Conservation (phyloP, 495 filamentous ascomycete genomes). For the Penicillium pancosmium region DNA sequence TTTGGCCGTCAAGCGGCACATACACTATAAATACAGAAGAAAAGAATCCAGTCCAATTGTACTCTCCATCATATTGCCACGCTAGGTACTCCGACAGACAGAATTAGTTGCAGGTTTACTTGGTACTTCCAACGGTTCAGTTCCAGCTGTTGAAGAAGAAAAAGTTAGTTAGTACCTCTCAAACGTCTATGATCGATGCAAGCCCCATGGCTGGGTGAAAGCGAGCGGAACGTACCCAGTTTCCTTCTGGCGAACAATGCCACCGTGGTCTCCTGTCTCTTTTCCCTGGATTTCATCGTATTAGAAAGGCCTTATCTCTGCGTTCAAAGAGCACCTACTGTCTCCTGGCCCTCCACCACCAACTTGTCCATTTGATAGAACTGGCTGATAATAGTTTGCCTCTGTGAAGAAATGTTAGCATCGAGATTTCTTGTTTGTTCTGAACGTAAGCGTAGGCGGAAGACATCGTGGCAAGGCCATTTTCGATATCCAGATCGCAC, state of each 20-base stretch:
- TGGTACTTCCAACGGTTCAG: constrained; percentile 25
- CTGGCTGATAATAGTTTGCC: constrained; percentile 92
- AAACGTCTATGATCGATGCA: not conserved
- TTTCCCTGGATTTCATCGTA: constrained; percentile 59
- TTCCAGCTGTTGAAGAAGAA: constrained; percentile 44
- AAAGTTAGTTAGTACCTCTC: not conserved
- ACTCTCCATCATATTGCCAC: constrained; percentile 7
- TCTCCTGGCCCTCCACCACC: constrained; percentile 87
- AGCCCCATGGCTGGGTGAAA: constrained; percentile 8
- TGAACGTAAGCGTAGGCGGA: not conserved
- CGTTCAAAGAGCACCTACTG: constrained; percentile 35
- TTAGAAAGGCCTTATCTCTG: constrained; percentile 2
- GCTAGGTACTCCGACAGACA: constrained; percentile 14
- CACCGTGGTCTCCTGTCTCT: constrained; percentile 68
- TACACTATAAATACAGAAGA: constrained; percentile 33
- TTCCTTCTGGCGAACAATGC: constrained; percentile 79
- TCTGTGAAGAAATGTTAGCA: constrained; percentile 54
- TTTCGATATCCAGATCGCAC: not conserved
- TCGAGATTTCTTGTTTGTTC: no score
- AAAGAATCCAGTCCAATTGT: constrained; percentile 16
- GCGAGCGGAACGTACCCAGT: constrained; percentile 61
- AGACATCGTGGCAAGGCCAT: not conserved
- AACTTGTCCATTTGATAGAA: constrained; percentile 92
- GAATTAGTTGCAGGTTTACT: constrained; percentile 10
- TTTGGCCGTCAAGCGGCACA: constrained; percentile 15